Percentiles rank a stretch among this genome's conserved stretches.
These are phyloP conservation scores for Phascolomyces articulosus DNA, from an alignment of 371 early-diverging fungal species.

Conservation along the genomic window DNA sequence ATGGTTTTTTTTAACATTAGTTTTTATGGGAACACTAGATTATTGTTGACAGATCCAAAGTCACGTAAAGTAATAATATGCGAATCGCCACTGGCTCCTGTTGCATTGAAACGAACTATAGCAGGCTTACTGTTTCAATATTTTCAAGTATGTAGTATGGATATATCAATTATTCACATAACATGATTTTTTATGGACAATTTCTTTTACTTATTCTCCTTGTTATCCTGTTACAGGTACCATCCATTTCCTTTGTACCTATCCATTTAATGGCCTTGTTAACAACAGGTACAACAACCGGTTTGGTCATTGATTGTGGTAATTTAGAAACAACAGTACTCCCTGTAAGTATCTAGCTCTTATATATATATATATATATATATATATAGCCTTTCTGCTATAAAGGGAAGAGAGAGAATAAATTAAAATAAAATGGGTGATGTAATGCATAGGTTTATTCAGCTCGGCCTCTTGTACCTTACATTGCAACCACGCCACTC, in stretches of 20 bases:
- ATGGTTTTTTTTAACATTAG: too few species aligned
- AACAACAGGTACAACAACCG: conserved; percentile 78
- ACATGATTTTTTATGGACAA: background rate
- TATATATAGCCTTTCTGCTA: too few species aligned
- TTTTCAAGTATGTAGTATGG: conserved; percentile 59
- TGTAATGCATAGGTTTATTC: conserved; percentile 70
- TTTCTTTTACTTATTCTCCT: too few species aligned
- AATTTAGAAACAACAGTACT: conserved; percentile 74
- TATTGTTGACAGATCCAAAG: conserved; percentile 84
- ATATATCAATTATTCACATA: background rate
- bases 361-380: too few species aligned
- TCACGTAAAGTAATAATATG: conserved; percentile 86
- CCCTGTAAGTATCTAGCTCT: conserved; percentile 74
- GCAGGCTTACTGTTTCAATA: conserved; percentile 77
- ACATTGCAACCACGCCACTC: conserved; percentile 70
- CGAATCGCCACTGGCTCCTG: conserved; percentile 78
- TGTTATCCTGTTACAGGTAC: conserved; percentile 47
- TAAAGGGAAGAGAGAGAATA: too few species aligned
- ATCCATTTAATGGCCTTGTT: conserved; percentile 74
- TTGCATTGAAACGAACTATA: conserved; percentile 73
- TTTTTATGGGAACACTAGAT: conserved; percentile 29
- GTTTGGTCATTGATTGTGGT: conserved; percentile 86
- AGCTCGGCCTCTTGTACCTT: conserved; percentile 74
- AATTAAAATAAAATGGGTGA: too few species aligned
- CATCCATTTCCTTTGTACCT: conserved; percentile 84